phyloP scores from a whole-genome alignment of 2,329 filamentous ascomycete species.

The Lasiodiplodia sp. region DNA sequence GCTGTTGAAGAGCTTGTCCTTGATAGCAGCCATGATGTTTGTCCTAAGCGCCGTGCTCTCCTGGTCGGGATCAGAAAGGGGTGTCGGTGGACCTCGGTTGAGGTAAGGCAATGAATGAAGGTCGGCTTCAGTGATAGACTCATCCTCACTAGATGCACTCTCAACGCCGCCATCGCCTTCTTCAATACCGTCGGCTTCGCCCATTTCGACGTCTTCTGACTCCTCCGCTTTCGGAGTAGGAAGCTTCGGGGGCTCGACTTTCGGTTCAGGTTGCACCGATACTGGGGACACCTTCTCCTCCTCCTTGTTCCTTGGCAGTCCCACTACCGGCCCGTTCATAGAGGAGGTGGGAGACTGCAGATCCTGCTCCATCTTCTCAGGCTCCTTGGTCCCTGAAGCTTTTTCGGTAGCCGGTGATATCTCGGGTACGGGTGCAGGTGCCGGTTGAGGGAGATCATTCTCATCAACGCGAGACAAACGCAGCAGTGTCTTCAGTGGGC shows the following conservation, averaged over 20 bases:
- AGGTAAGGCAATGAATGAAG: slow-evolving; percentile 55
- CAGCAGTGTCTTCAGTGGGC: slow-evolving; percentile 53
- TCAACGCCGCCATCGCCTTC: slow-evolving; percentile 33
- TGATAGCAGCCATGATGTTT: slow-evolving; percentile 45
- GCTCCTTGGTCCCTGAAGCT: neutral
- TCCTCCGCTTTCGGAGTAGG: slow-evolving; percentile 47
- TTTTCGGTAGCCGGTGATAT: neutral
- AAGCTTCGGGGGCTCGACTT: slow-evolving; percentile 33
- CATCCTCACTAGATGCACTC: slow-evolving; percentile 28
- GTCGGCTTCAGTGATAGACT: slow-evolving; percentile 47
- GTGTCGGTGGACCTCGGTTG: slow-evolving; percentile 51
- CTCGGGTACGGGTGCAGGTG: slow-evolving; percentile 25
- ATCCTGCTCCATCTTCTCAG: slow-evolving; percentile 15
- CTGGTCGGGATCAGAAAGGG: slow-evolving; percentile 52
- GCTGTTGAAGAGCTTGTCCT: slow-evolving; percentile 43
- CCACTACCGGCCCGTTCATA: neutral
- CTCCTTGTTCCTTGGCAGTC: neutral
- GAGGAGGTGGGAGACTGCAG: neutral
- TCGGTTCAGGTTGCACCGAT: neutral
- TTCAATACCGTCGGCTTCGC: slow-evolving; percentile 15
- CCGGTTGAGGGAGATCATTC: slow-evolving; percentile 38
- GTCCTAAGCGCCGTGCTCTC: slow-evolving; percentile 48
- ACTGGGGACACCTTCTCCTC: slow-evolving; percentile 13
- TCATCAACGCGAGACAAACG: slow-evolving; percentile 49
- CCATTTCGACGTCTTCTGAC: slow-evolving; percentile 38